Evolutionary conservation across 169 alveolate species (phyloP).

Genomic region (Plasmodium blacklocki): DNA sequence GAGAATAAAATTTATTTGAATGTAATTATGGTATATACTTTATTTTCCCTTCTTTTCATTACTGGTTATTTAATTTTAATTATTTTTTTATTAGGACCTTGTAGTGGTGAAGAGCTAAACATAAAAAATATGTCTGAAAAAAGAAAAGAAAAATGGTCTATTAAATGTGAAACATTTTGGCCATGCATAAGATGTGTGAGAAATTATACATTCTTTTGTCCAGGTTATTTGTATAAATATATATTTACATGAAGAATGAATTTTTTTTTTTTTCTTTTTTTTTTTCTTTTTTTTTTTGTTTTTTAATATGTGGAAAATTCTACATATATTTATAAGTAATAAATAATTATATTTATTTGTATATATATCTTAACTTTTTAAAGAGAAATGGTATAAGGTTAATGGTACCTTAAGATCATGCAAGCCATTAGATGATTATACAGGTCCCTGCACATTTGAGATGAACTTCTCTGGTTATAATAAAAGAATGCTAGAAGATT

Average conservation of each 20-base stretch:
- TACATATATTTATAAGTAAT: slow-evolving; percentile 47
- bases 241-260: slow-evolving; percentile 8
- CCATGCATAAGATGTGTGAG: slow-evolving; percentile 84
- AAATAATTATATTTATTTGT: not conserved
- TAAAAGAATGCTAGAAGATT: slow-evolving; percentile 56
- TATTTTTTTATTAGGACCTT: slow-evolving; percentile 79
- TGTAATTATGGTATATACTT: not conserved
- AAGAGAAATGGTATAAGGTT: slow-evolving; percentile 63
- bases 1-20: slow-evolving; percentile 5
- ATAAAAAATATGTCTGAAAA: slow-evolving; percentile 78
- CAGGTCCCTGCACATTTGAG: slow-evolving; percentile 66
- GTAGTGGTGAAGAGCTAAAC: slow-evolving; percentile 82
- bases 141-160: slow-evolving; percentile 81
- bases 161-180: slow-evolving; percentile 84
- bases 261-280: slow-evolving; percentile 2
- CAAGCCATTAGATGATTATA: slow-evolving; percentile 31
- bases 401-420: slow-evolving; percentile 63
- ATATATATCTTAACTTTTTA: not conserved
- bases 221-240: slow-evolving; percentile 75
- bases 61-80: not conserved
- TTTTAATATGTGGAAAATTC: slow-evolving; percentile 56
- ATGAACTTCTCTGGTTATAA: slow-evolving; percentile 63
- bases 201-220: slow-evolving; percentile 81
- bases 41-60: not conserved
- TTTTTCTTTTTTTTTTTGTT: not conserved